These are phyloP conservation scores for Lentinula sp. DNA, from an alignment of 768 basidiomycete genomes.

Conservation along the genomic window DNA sequence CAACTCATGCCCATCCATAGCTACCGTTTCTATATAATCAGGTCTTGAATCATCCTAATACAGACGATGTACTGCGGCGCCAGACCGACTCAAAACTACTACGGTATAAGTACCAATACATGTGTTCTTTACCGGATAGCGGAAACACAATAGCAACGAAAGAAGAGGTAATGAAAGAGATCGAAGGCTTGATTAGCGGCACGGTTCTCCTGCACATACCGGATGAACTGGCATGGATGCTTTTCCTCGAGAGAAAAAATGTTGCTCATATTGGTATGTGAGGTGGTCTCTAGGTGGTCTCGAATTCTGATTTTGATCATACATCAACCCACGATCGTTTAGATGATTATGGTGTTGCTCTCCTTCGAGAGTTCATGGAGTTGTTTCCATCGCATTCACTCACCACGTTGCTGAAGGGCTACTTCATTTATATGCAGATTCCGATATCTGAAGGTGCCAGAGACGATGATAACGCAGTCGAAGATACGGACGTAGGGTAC, in stretches of 20 bases:
- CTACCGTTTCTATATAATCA: conserved; percentile 71
- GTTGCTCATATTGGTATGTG: conserved; percentile 56
- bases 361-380: conserved; percentile 53
- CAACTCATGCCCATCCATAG: conserved; percentile 28
- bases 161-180: conserved; percentile 43
- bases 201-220: conserved; percentile 69
- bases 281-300: conserved; percentile 15
- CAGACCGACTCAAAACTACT: conserved; percentile 73
- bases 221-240: conserved; percentile 79
- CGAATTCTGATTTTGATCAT: conserved; percentile 2
- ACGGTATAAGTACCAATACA: conserved; percentile 51
- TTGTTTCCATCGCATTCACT: conserved; percentile 61
- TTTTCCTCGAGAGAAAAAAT: conserved; percentile 73
- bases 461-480: conserved; percentile 22
- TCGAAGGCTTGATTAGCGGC: conserved; percentile 71
- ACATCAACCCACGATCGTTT: neutral
- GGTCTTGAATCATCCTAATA: conserved; percentile 74
- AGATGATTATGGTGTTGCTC: conserved; percentile 58
- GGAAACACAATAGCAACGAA: conserved; percentile 33
- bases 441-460: conserved; percentile 35
- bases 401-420: conserved; percentile 55
- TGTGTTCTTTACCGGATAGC: conserved; percentile 52
- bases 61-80: conserved; percentile 76
- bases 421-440: conserved; percentile 57
- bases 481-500: conserved; percentile 48